Percentiles rank a stretch among this genome's conserved stretches.
Conservation (phyloP, 306 rosid genomes). For the Acacia confusa region DNA sequence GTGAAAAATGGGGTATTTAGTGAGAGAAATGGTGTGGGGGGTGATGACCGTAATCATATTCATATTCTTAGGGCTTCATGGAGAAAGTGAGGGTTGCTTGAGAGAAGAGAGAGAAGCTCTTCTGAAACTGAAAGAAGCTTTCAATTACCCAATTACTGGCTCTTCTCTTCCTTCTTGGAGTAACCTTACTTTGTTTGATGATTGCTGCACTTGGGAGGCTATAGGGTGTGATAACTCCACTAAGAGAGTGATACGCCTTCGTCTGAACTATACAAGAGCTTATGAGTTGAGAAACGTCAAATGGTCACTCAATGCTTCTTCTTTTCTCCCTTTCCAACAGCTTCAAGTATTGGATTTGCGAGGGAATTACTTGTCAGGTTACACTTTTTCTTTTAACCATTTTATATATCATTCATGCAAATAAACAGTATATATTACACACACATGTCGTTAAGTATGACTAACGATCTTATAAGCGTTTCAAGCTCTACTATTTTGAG, state of each 20-base stretch:
- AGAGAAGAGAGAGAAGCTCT: conserved; percentile 10
- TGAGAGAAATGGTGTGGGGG: neutral
- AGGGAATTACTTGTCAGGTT: conserved; percentile 9
- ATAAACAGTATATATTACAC: too few relatives aligned
- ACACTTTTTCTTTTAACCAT: neutral
- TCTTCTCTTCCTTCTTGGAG: conserved; percentile 16
- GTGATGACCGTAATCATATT: neutral
- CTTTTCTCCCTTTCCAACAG: neutral
- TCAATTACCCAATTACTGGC: conserved; percentile 14
- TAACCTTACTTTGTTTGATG: neutral
- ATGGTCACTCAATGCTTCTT: conserved; percentile 16
- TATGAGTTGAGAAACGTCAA: neutral
- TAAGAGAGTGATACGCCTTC: neutral
- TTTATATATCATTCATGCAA: neutral
- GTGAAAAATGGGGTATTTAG: neutral
- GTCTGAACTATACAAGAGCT: neutral
- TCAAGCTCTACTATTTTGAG: neutral
- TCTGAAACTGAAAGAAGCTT: conserved; percentile 1
- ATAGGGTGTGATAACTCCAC: conserved; percentile 1
- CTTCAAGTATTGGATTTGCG: neutral
- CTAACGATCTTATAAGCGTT: neutral
- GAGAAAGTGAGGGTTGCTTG: neutral
- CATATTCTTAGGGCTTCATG: neutral
- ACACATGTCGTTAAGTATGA: too few relatives aligned
- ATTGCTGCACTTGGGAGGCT: conserved; percentile 17